These are phyloP conservation scores for Oryza longistaminata DNA, from an alignment of 176 grass and related monocot genomes.

Conservation along the genomic window DNA sequence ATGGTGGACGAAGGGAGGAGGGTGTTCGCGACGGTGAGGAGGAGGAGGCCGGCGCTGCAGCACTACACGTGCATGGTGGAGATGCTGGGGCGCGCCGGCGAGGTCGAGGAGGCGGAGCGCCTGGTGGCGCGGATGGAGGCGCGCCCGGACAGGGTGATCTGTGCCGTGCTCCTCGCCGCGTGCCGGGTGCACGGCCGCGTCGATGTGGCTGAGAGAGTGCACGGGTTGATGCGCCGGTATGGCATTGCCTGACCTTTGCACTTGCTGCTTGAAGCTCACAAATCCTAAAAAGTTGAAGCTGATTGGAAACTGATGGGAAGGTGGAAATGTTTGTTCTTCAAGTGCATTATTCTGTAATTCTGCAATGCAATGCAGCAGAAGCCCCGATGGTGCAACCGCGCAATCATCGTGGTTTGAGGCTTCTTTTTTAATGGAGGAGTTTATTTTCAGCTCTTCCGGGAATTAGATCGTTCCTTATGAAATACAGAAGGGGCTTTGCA, in stretches of 20 bases:
- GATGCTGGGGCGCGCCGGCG: slow-evolving; percentile 46
- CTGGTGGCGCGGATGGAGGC: slow-evolving; percentile 48
- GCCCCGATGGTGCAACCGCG: too few relatives aligned
- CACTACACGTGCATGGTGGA: slow-evolving; percentile 83
- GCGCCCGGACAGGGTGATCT: slow-evolving; percentile 55
- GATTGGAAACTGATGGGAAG: too few relatives aligned
- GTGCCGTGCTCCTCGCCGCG: slow-evolving; percentile 36
- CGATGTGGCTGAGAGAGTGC: slow-evolving; percentile 61
- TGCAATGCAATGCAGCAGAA: too few relatives aligned
- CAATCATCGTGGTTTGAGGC: too few relatives aligned
- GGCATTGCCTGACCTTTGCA: slow-evolving; percentile 6
- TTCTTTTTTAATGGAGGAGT: too few relatives aligned
- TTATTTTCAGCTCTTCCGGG: too few relatives aligned
- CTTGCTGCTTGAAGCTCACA: too few relatives aligned
- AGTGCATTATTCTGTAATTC: too few relatives aligned
- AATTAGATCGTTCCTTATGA: too few relatives aligned
- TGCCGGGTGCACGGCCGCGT: slow-evolving; percentile 48
- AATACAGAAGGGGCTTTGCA: too few relatives aligned
- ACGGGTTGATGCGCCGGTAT: slow-evolving; percentile 13
- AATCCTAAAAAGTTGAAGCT: too few relatives aligned
- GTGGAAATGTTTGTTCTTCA: too few relatives aligned
- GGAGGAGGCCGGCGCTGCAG: slow-evolving; percentile 42
- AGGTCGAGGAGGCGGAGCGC: slow-evolving; percentile 63
- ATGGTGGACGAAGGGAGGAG: slow-evolving; percentile 40
- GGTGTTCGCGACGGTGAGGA: slow-evolving; percentile 45